phyloP scores from a whole-genome alignment of 2,329 filamentous ascomycete genomes.

The Ophiostoma fasciatum region DNA sequence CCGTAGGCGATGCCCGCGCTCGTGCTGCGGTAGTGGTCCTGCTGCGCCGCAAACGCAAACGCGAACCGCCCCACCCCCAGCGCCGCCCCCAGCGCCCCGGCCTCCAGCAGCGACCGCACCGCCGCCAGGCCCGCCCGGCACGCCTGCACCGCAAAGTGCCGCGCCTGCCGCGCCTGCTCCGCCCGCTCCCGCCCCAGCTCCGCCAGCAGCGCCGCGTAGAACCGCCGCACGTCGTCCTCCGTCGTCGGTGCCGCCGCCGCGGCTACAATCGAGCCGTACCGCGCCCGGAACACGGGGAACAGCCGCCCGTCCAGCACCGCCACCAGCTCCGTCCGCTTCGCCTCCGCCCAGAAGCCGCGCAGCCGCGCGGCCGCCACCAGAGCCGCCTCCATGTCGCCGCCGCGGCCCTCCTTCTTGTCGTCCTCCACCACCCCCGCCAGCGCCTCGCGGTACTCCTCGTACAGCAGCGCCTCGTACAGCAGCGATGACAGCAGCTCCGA shows the following conservation, averaged over 20 bases:
- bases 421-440: too few relatives aligned
- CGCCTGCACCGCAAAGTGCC: constrained; percentile 22
- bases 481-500: constrained; percentile 26
- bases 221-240: constrained; percentile 20
- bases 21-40: constrained; percentile 24
- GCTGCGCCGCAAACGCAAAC: constrained; percentile 26
- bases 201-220: constrained; percentile 25
- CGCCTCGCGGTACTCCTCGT: constrained; percentile 20
- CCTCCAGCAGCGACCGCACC: constrained; percentile 21
- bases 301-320: constrained; percentile 23
- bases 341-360: constrained; percentile 20
- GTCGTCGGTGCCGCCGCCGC: constrained; percentile 13
- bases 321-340: constrained; percentile 17
- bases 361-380: constrained; percentile 25
- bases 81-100: constrained; percentile 24
- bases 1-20: constrained; percentile 25
- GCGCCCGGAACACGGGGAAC: constrained; percentile 22
- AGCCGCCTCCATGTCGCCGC: constrained; percentile 18
- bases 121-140: constrained; percentile 23
- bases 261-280: too few relatives aligned
- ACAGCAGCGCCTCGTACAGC: constrained; percentile 23
- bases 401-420: constrained; percentile 13
- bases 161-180: too few relatives aligned
- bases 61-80: constrained; percentile 27
- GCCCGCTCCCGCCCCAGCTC: too few relatives aligned